Evolutionary conservation across 352 stramenopile species (phyloP), one percentile per base, ranked within the genome.

Genomic region (Globisporangium cederbergense): DNA sequence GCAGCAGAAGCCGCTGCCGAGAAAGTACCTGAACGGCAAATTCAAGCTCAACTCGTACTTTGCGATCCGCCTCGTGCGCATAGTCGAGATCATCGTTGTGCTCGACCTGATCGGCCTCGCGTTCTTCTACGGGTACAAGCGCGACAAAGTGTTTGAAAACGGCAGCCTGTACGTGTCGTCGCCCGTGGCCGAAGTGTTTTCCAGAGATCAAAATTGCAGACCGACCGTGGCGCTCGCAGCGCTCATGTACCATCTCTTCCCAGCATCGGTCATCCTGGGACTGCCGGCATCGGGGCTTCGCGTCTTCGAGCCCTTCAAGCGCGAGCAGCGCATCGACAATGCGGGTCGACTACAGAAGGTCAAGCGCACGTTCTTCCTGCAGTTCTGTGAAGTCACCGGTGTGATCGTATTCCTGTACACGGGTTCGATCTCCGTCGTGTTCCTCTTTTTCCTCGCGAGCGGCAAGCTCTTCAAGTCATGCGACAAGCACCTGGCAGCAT

Each of bases 11-110:
- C 34, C 50, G 34, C 58, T 86, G 63, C 79, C 79, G 10, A 62
- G 43, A 32, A 64, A 57, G 11, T 89, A 82, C 60, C 72, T 89
- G 45, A 80, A 75, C 65, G 70, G 78, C 32, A 72, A 78, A 59
- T 94, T 81, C 75, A 83, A 84, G 42, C 67, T 82, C 59, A 95
- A 95, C 72, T 93, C 83, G 52, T 95, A 92, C 72, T 95, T 95
- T 62, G 77, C 86, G 9, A 77, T 85, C 32, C 72, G 73, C 14
- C 57, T 93, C 40, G 62, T 92, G 51, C 69, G 81, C 9, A 76
- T 84, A 11, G 81, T 81, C 57, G 77, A 90, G 67, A 25, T 90
- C 2, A 76, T 95, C 58, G 73, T 87, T 7, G 65, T 75, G 3
- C 60, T 88, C 5, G 83, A 95, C 58, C 1, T 87, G 0, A 50